A percentile compares a stretch with the other conserved stretches of the same genome.
These are phyloP conservation scores for Solanum aculeatissimum DNA, from an alignment of 305 asterid genomes.

Conservation along the genomic window DNA sequence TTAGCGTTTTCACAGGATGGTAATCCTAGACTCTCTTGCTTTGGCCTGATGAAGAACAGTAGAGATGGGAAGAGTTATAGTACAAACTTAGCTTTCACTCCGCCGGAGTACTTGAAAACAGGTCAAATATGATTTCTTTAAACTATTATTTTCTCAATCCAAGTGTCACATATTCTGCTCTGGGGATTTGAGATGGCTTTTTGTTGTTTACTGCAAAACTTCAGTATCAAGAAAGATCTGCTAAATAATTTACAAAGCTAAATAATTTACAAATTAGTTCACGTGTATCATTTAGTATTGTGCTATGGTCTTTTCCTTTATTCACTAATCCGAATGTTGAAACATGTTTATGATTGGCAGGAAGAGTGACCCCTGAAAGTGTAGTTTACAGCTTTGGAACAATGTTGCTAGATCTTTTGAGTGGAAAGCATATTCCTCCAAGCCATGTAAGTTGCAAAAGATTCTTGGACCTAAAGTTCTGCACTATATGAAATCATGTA, in stretches of 20 bases:
- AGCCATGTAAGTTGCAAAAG: conserved; percentile 50
- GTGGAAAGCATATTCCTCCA: conserved; percentile 90
- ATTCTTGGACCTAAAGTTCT: not conserved
- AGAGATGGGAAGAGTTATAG: conserved; percentile 87
- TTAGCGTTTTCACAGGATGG: conserved; percentile 40
- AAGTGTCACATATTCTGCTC: not conserved
- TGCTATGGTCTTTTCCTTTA: not conserved
- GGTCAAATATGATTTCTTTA: conserved; percentile 21
- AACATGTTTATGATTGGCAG: conserved; percentile 20
- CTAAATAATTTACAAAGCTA: not conserved
- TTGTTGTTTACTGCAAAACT: not conserved
- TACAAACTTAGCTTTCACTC: conserved; percentile 85
- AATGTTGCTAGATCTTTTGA: conserved; percentile 76
- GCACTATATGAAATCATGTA: not conserved
- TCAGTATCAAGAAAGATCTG: not conserved
- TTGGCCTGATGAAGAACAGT: conserved; percentile 85
- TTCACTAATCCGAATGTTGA: not conserved
- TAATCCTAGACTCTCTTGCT: conserved; percentile 84
- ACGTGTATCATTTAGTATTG: not conserved
- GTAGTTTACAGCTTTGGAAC: conserved; percentile 94
- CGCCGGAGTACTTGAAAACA: conserved; percentile 82
- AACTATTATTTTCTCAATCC: not conserved
- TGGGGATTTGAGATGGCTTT: not conserved
- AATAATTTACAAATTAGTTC: not conserved
- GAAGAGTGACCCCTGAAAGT: conserved; percentile 82